Percentiles rank a stretch among this genome's conserved stretches.
phyloP scores from a whole-genome alignment of 805 yeast species.

The Saccharomyces paradoxus region DNA sequence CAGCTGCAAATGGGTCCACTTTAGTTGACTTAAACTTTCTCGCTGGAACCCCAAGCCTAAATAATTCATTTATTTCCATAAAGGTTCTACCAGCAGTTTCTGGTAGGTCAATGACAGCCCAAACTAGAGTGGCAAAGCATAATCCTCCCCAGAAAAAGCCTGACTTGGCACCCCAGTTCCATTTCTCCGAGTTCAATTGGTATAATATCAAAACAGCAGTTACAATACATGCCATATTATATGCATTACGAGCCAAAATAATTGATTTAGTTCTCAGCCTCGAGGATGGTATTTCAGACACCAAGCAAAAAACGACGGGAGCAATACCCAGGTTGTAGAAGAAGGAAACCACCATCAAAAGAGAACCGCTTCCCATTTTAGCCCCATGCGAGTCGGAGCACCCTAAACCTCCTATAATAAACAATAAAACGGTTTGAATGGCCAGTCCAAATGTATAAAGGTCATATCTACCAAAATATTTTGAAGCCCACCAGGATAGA shows the following conservation, averaged over 20 bases:
- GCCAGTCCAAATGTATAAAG: conserved; percentile 10
- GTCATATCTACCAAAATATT: conserved; percentile 10
- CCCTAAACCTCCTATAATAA: conserved; percentile 40
- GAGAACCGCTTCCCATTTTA: conserved; percentile 40
- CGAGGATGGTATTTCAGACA: conserved; percentile 37
- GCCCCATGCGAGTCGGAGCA: conserved; percentile 21
- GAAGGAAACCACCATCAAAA: conserved; percentile 40
- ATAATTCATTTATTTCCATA: conserved; percentile 53
- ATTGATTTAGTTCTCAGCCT: conserved; percentile 37
- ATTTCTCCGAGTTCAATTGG: conserved; percentile 41
- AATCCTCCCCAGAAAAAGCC: conserved; percentile 40
- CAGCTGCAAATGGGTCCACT: conserved; percentile 28
- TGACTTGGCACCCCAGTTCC: conserved; percentile 43
- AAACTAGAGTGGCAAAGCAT: conserved; percentile 28
- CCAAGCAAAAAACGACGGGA: conserved; percentile 37
- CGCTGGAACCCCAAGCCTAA: conserved; percentile 35
- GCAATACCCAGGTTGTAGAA: conserved; percentile 39
- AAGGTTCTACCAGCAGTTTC: conserved; percentile 52
- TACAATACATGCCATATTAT: conserved; percentile 31
- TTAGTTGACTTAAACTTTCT: no score
- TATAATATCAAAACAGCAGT: conserved; percentile 38
- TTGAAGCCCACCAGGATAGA: conserved; percentile 11
- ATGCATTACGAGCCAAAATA: conserved; percentile 34
- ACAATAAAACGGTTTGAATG: conserved; percentile 29
- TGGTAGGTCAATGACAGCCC: conserved; percentile 48